phyloP scores from a whole-genome alignment of 2,329 filamentous ascomycete genomes.

The Fusarium multiceps region DNA sequence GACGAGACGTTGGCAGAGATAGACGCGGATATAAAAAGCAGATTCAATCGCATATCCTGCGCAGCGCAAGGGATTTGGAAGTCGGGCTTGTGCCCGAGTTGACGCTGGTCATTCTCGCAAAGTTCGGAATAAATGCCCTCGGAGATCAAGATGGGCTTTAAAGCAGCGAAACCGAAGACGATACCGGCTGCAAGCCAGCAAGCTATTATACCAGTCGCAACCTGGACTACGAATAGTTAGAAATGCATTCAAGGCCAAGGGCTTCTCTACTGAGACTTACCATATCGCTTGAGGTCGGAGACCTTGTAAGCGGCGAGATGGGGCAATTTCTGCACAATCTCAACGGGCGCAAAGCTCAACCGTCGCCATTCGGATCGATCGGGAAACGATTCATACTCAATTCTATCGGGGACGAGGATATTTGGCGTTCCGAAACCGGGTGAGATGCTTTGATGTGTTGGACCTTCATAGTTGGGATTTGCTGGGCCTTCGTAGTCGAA shows the following conservation, averaged over 20 bases:
- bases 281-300: constrained; percentile 43
- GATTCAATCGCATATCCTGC: constrained; percentile 71
- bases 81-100: constrained; percentile 44
- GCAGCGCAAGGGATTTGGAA: constrained; percentile 58
- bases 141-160: constrained; percentile 81
- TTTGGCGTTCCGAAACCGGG: background rate
- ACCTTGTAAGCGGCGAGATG: constrained; percentile 49
- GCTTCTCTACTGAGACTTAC: constrained; percentile 19
- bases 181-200: constrained; percentile 82
- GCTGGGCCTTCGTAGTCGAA: constrained; percentile 53
- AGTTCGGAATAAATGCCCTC: constrained; percentile 76
- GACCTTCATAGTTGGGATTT: constrained; percentile 31
- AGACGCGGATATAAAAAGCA: constrained; percentile 91
- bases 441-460: background rate
- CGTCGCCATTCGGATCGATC: constrained; percentile 42
- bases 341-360: constrained; percentile 46
- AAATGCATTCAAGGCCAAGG: rapidly evolving
- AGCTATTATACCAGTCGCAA: constrained; percentile 74
- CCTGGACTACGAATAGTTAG: constrained; percentile 65
- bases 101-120: constrained; percentile 57
- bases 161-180: constrained; percentile 84
- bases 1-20: constrained; percentile 88
- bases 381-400: constrained; percentile 6
- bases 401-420: background rate
- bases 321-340: constrained; percentile 43